Conservation (phyloP, 805 yeast species). For the Lipomyces chichibuensis region DNA sequence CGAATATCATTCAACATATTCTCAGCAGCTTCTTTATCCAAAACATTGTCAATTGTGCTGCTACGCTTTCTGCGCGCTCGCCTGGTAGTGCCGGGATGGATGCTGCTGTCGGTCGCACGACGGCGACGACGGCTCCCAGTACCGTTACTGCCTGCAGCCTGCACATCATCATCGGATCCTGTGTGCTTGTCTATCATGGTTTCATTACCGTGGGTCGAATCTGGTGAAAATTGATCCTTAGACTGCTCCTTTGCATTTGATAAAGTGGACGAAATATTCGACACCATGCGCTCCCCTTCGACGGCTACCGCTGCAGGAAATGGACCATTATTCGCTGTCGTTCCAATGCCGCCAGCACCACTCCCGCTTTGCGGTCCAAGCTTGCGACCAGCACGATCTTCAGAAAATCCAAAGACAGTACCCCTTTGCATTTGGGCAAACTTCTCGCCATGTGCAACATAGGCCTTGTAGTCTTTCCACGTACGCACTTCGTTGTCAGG, state of each 20-base stretch:
- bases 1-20: conserved; percentile 68
- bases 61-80: conserved; percentile 44
- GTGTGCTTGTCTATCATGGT: not conserved
- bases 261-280: not conserved
- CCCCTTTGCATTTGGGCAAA: conserved; percentile 39
- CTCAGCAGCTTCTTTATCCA: conserved; percentile 77
- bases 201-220: not conserved
- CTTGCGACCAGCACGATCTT: not conserved
- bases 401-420: not conserved
- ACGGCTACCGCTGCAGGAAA: not conserved
- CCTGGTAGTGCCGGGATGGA: not conserved
- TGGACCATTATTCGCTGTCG: not conserved
- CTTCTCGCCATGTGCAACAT: conserved; percentile 40
- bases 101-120: conserved; percentile 7
- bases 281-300: not conserved
- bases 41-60: conserved; percentile 50
- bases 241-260: not conserved
- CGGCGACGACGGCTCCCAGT: conserved; percentile 13
- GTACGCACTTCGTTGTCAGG: conserved; percentile 90
- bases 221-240: not conserved
- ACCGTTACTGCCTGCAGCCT: not conserved
- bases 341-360: not conserved
- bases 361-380: not conserved
- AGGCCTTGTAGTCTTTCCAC: conserved; percentile 81
- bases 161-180: not conserved